phyloP scores from a whole-genome alignment of 1,284 basidiomycete species.

The Thelephora terrestris region DNA sequence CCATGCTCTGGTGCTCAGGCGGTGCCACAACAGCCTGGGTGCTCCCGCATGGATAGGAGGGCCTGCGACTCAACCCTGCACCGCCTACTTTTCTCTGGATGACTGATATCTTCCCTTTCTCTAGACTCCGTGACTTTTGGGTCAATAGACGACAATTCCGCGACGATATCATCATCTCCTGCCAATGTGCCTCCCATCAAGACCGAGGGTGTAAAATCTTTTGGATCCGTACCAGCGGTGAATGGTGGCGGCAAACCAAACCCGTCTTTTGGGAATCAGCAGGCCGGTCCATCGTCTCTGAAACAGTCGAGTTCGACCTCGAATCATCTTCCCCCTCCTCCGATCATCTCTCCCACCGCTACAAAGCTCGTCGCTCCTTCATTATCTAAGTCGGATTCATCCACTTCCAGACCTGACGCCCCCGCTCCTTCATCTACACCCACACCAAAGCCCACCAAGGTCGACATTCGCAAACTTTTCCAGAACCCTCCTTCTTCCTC shows the following conservation, averaged over 20 bases:
- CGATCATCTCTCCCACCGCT: constrained; percentile 20
- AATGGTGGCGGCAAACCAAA: constrained; percentile 38
- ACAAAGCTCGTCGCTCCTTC: constrained; percentile 23
- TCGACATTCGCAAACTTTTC: constrained; percentile 62
- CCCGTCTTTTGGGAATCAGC: constrained; percentile 9
- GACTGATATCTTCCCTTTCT: constrained; percentile 5
- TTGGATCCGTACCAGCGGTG: constrained; percentile 62
- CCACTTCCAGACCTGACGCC: constrained; percentile 17
- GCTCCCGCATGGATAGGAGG: not conserved
- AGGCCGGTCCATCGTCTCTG: constrained; percentile 16
- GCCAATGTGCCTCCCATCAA: constrained; percentile 53
- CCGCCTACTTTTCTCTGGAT: constrained; percentile 1
- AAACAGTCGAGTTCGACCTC: constrained; percentile 10
- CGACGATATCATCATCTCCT: constrained; percentile 61
- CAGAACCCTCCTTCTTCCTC: constrained; percentile 37
- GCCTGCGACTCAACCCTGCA: not conserved
- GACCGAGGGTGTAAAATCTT: constrained; percentile 67
- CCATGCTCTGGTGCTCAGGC: constrained; percentile 2
- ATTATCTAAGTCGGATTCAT: constrained; percentile 25
- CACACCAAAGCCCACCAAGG: constrained; percentile 33
- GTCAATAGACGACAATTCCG: constrained; percentile 66
- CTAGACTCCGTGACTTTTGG: constrained; percentile 56
- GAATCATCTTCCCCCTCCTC: constrained; percentile 22
- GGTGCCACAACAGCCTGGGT: not conserved
- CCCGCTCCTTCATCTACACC: constrained; percentile 18